These are phyloP conservation scores for Arbutus unedo DNA, from an alignment of 148 eudicot genomes.

Conservation along the genomic window DNA sequence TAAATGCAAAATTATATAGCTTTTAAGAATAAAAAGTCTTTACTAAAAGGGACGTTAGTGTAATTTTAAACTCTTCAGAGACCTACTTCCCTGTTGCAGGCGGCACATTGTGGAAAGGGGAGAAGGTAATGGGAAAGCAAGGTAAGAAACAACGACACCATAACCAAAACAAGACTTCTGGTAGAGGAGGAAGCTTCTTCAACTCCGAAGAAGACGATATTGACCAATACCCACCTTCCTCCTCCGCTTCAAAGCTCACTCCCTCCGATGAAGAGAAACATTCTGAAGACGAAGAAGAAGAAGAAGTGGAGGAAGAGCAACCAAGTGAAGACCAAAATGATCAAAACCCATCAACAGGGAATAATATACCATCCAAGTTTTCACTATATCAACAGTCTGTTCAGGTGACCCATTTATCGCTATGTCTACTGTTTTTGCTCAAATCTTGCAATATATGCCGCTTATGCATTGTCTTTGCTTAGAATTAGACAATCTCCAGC, in stretches of 20 bases:
- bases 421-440: background rate
- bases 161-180: slow-evolving; percentile 33
- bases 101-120: slow-evolving; percentile 16
- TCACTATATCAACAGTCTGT: slow-evolving; percentile 93
- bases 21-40: too few species aligned
- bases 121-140: slow-evolving; percentile 68
- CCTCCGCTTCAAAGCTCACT: slow-evolving; percentile 27
- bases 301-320: slow-evolving; percentile 25
- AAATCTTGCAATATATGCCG: background rate
- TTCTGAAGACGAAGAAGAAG: slow-evolving; percentile 33
- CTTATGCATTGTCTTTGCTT: background rate
- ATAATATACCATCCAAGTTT: slow-evolving; percentile 61
- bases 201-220: slow-evolving; percentile 36
- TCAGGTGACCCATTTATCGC: slow-evolving; percentile 43
- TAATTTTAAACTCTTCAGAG: background rate
- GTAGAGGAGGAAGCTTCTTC: slow-evolving; percentile 40
- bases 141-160: slow-evolving; percentile 63
- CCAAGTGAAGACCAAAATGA: slow-evolving; percentile 16
- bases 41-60: background rate
- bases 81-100: background rate
- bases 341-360: slow-evolving; percentile 17
- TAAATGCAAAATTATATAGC: too few species aligned
- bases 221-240: slow-evolving; percentile 27
- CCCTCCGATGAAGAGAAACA: slow-evolving; percentile 26
- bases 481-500: background rate